phyloP scores from a whole-genome alignment of 1,139 yeast genomes.

The Yamadazyma sp. region DNA sequence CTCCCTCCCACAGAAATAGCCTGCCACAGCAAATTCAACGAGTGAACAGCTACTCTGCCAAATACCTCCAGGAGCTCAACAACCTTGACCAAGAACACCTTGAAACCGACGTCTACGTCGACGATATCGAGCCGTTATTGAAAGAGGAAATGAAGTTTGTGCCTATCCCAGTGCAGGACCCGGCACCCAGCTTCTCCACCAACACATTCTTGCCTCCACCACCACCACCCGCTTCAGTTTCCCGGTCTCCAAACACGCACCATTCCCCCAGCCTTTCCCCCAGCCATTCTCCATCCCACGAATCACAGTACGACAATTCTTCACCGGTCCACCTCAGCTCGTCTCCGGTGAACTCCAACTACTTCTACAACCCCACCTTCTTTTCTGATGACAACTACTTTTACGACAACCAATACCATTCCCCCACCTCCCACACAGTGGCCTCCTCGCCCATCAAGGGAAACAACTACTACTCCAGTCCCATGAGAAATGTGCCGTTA shows the following conservation, averaged over 20 bases:
- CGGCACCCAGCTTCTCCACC: slow-evolving; percentile 21
- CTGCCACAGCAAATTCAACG: slow-evolving; percentile 7
- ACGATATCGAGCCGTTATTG: slow-evolving; percentile 43
- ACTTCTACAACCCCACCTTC: slow-evolving; percentile 41
- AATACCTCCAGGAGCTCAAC: slow-evolving; percentile 42
- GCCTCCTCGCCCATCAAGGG: slow-evolving; percentile 35
- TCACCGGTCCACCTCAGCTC: slow-evolving; percentile 27
- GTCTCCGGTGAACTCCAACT: slow-evolving; percentile 6
- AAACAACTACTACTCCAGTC: slow-evolving; percentile 22
- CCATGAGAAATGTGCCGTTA: slow-evolving; percentile 23
- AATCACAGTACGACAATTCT: slow-evolving; percentile 6
- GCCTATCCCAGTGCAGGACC: slow-evolving; percentile 45
- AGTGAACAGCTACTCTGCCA: slow-evolving; percentile 40
- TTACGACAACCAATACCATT: slow-evolving; percentile 20
- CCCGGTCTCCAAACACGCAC: slow-evolving; percentile 22
- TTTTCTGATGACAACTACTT: slow-evolving; percentile 30
- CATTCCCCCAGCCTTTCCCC: slow-evolving; percentile 13
- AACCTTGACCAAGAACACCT: slow-evolving; percentile 12
- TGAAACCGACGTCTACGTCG: slow-evolving; percentile 29
- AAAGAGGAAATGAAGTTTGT: slow-evolving; percentile 29
- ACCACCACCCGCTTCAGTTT: slow-evolving; percentile 40
- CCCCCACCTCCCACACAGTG: slow-evolving; percentile 28
- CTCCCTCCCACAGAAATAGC: slow-evolving; percentile 15
- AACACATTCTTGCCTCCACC: slow-evolving; percentile 44
- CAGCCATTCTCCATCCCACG: slow-evolving; percentile 16